A percentile compares a stretch with the other conserved stretches of the same genome.
These are phyloP conservation scores for Nemania sp. DNA, from an alignment of 2,329 filamentous ascomycete genomes.

Conservation along the genomic window DNA sequence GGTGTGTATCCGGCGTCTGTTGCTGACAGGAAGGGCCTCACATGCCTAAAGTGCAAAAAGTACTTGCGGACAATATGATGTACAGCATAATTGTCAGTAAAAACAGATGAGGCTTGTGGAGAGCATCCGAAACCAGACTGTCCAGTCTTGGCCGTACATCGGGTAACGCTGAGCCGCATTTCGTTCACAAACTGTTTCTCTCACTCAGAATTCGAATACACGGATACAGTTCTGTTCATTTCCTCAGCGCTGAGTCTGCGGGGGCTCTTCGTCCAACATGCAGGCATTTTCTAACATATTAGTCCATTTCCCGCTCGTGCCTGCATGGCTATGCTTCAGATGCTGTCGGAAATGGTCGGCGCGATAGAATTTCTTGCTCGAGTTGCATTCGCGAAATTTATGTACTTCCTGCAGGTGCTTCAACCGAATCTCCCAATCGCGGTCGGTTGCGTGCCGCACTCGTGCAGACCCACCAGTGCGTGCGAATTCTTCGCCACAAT, in stretches of 20 bases:
- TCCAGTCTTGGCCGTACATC: neutral
- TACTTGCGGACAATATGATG: conserved; percentile 1
- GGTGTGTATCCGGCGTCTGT: conserved; percentile 12
- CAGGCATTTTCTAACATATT: conserved; percentile 97
- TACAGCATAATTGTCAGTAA: neutral
- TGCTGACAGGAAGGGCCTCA: conserved; percentile 5
- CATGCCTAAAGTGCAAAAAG: conserved; percentile 19
- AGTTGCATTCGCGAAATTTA: conserved; percentile 98
- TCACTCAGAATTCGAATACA: neutral
- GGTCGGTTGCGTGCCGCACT: conserved; percentile 65
- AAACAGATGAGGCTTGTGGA: neutral
- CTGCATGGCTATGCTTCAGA: conserved; percentile 95
- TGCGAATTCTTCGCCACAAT: conserved; percentile 89
- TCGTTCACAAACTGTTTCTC: neutral
- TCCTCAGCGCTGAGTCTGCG: conserved; percentile 48
- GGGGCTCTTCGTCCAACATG: conserved; percentile 85
- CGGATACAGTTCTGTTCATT: conserved; percentile 1
- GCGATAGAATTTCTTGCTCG: conserved; percentile 96
- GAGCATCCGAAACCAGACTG: conserved; percentile 3
- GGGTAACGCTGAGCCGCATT: conserved; percentile 4
- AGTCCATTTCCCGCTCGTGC: conserved; percentile 97
- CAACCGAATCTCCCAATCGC: conserved; percentile 86
- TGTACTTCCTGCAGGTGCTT: conserved; percentile 89
- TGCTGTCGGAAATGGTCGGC: conserved; percentile 98
- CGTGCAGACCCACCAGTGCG: conserved; percentile 52